These are phyloP conservation scores for Arachis hypogaea DNA, from an alignment of 306 rosid genomes.

Conservation along the genomic window DNA sequence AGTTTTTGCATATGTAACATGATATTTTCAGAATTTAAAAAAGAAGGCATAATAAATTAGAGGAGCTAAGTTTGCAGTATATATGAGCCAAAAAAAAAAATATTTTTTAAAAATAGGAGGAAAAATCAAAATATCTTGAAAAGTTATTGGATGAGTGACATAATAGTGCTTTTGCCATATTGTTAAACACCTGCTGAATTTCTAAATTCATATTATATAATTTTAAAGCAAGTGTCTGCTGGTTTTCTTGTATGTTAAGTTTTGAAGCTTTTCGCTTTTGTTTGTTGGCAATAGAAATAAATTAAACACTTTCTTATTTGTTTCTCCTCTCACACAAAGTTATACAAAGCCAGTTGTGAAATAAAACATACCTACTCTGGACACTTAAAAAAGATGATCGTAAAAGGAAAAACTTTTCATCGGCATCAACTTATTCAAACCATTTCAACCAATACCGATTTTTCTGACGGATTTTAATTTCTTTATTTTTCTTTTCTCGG, in stretches of 20 bases:
- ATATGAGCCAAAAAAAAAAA: no score
- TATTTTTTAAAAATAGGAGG: no score
- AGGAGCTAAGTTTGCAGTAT: no score
- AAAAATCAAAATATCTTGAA: no score
- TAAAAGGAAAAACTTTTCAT: background rate
- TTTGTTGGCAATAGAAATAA: constrained; percentile 39
- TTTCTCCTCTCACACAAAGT: constrained; percentile 41
- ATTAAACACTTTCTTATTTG: constrained; percentile 31
- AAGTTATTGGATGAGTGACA: no score
- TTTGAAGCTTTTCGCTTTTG: constrained; percentile 49
- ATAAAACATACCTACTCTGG: constrained; percentile 25
- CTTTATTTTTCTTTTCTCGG: background rate
- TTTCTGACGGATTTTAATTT: constrained; percentile 10
- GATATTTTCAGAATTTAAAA: no score
- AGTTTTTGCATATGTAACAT: no score
- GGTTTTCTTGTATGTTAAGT: constrained; percentile 68
- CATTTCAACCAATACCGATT: constrained; percentile 13
- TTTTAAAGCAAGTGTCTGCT: background rate
- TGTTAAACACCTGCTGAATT: background rate
- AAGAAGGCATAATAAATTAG: no score
- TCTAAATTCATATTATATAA: background rate
- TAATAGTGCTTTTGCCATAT: no score
- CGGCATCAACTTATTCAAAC: constrained; percentile 36
- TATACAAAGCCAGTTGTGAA: constrained; percentile 43
- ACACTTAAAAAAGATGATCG: constrained; percentile 16